These are phyloP conservation scores for Umbilicus rupestris DNA, from an alignment of 164 flowering plant species.

Conservation along the genomic window DNA sequence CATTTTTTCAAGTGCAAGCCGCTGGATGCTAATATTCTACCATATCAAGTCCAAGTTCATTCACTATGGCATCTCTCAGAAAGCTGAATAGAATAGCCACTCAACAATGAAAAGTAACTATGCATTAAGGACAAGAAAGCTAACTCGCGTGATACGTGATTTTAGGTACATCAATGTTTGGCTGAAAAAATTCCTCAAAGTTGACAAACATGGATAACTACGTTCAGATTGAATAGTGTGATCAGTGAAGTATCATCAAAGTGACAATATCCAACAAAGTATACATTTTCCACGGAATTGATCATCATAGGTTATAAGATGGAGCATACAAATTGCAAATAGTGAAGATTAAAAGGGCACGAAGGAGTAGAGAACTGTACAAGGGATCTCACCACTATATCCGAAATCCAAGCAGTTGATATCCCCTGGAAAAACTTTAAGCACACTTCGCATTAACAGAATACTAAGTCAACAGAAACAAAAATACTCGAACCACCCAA, in stretches of 20 bases:
- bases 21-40: background rate
- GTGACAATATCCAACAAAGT: background rate
- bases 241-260: background rate
- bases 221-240: background rate
- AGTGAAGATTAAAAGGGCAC: background rate
- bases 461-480: background rate
- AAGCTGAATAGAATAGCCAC: background rate
- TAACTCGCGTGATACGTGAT: too few species aligned
- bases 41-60: background rate
- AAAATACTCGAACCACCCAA: conserved; percentile 2
- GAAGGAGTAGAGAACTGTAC: background rate
- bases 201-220: too few species aligned
- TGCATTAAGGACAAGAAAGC: background rate
- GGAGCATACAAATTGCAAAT: background rate
- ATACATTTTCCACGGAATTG: background rate
- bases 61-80: background rate
- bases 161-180: too few species aligned
- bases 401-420: background rate
- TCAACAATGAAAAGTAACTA: background rate
- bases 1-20: background rate
- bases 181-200: too few species aligned
- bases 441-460: background rate
- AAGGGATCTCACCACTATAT: background rate
- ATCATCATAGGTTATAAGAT: background rate
- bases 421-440: background rate